Base-by-base conservation (phyloP, 208 protist genomes). In the Acanthamoeba culbertsoni region DNA sequence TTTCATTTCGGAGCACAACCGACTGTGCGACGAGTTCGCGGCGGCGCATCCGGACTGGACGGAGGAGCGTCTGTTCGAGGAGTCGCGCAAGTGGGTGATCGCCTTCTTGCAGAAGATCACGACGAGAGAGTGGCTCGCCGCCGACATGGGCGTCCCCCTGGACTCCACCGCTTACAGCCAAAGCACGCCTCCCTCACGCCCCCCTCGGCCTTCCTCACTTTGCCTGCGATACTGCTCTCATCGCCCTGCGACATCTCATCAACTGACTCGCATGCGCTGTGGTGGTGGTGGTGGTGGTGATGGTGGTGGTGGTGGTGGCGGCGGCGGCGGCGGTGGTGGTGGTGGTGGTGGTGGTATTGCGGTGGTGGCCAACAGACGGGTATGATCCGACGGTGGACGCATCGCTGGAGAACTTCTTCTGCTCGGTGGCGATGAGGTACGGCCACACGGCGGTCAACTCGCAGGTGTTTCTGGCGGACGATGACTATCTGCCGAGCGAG, bases 101-200 rank as follows among this genome's bases (percentile, higher is more conserved):
- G 82, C 82, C 1, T 90, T 23, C n/a, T 51, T 90, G 53, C 82
- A 90, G 57, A 90, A 90, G 57, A 90, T 90, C 37, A 48, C 82
- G 4, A 90, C 82, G 5, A 2, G 82, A 12, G 82, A 90, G 51
- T 90, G 57, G 53, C 35, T 68, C 16, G 82, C 82, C 0, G 82
- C 82, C 4, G 57, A 62, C 20, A 71, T 90, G 57, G 82, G 82
- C 35, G 37, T 45, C 0, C 82, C 82, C 4, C 57, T 90, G 3
- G 35, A 65, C 57, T 68, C 82, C 12, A 55, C 71, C 71, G 8
- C 28, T n/a, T 82, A 82, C 71, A 7, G 43, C 28, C 71, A 82
- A 35, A 53, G 71, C 53, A 26, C 28, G 63, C 43, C 12, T 26
- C 12, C 55, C 55, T n/a, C 20, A 14, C 55, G 5, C 6, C 8